phyloP scores from a whole-genome alignment of 345 rosid species.

The Nephelium lappaceum region DNA sequence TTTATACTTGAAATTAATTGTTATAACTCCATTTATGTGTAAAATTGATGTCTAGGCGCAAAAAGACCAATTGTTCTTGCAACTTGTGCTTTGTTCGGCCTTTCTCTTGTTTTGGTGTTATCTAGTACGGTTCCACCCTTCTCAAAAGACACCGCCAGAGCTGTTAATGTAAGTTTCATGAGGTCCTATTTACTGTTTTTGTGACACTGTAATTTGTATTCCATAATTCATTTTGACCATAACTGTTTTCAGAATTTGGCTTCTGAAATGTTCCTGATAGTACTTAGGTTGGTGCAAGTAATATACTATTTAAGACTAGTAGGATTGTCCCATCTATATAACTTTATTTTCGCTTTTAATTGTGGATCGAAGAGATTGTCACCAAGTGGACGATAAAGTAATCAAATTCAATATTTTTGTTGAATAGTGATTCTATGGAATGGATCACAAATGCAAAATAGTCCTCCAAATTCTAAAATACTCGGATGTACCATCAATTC shows the following conservation, averaged over 20 bases:
- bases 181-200: neutral
- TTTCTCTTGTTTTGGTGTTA: constrained; percentile 58
- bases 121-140: constrained; percentile 74
- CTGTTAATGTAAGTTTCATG: constrained; percentile 71
- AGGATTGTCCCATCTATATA: constrained; percentile 5
- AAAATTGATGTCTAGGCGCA: constrained; percentile 56
- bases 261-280: neutral
- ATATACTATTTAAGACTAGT: neutral
- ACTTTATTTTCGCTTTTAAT: neutral
- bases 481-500: neutral
- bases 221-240: neutral
- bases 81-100: constrained; percentile 45
- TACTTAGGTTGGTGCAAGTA: neutral
- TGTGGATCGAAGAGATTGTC: neutral
- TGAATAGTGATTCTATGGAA: neutral
- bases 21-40: constrained; percentile 16
- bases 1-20: neutral
- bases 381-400: neutral
- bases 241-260: neutral
- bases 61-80: constrained; percentile 55
- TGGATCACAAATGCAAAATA: neutral
- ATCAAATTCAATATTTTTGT: neutral
- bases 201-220: neutral
- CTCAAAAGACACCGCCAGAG: constrained; percentile 77
- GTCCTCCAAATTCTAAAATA: neutral